These are phyloP conservation scores for Penicillium pulvis DNA, from an alignment of 495 filamentous ascomycete genomes.

Conservation along the genomic window DNA sequence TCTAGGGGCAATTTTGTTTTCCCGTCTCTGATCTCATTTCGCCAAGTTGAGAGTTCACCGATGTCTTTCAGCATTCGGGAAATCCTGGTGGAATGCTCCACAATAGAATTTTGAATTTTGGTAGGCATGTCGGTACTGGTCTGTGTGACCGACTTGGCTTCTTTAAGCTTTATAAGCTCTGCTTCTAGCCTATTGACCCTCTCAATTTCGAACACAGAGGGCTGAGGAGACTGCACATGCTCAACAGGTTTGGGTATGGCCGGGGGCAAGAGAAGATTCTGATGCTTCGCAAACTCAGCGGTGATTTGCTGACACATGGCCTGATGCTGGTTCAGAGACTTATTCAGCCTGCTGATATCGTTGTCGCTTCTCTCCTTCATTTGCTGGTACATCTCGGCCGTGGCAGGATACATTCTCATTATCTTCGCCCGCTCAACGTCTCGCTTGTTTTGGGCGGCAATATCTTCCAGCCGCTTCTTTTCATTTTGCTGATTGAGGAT, in stretches of 20 bases:
- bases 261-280: not conserved
- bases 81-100: not conserved
- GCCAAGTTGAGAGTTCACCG: not conserved
- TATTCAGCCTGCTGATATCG: not conserved
- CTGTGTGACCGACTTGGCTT: not conserved
- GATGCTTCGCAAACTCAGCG: not conserved
- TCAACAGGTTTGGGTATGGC: not conserved
- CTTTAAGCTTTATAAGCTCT: not conserved
- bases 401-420: not conserved
- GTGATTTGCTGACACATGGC: not conserved
- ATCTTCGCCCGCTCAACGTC: not conserved
- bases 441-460: not conserved
- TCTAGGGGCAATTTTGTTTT: not conserved
- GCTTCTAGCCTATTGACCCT: not conserved
- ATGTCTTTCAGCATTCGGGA: not conserved
- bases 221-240: not conserved
- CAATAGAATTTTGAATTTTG: not conserved
- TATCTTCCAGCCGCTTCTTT: not conserved
- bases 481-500: not conserved
- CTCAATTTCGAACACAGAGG: not conserved
- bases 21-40: not conserved
- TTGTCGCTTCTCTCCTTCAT: not conserved
- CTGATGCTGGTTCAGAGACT: not conserved
- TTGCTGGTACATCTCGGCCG: not conserved
- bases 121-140: not conserved